These are phyloP conservation scores for Amniculicola lignicola DNA, from an alignment of 495 filamentous ascomycete genomes.

Conservation along the genomic window DNA sequence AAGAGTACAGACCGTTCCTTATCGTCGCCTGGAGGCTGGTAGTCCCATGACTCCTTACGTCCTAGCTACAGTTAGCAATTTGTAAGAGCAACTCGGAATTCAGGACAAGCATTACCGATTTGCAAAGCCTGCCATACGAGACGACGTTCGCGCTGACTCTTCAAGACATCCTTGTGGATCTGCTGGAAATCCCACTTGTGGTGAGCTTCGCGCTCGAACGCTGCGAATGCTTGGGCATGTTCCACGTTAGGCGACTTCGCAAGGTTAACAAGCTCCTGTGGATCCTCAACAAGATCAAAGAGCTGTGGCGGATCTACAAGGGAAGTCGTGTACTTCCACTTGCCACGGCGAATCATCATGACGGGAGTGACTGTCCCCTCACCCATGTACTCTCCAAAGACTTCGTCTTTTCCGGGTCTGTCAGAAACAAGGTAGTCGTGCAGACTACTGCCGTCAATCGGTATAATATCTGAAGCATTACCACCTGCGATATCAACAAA, in stretches of 20 bases:
- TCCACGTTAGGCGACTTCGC: constrained; percentile 50
- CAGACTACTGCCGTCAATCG: constrained; percentile 74
- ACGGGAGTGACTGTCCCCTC: constrained; percentile 81
- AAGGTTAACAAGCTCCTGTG: constrained; percentile 69
- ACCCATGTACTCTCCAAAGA: constrained; percentile 83
- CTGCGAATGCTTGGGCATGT: constrained; percentile 50
- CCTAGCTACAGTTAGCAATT: constrained; percentile 10
- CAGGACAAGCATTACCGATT: constrained; percentile 61
- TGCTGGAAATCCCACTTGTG: constrained; percentile 69
- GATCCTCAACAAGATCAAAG: constrained; percentile 69
- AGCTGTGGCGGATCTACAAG: constrained; percentile 76
- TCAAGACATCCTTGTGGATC: constrained; percentile 66
- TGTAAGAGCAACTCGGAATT: constrained; percentile 10
- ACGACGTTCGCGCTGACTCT: constrained; percentile 66
- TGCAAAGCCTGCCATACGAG: constrained; percentile 73
- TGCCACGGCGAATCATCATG: constrained; percentile 84
- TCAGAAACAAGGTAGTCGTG: constrained; percentile 65
- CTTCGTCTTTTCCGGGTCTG: constrained; percentile 61
- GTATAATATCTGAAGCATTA: constrained; percentile 58
- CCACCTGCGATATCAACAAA: constrained; percentile 75
- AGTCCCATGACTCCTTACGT: constrained; percentile 60
- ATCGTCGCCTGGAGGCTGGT: constrained; percentile 68
- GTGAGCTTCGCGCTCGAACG: constrained; percentile 63
- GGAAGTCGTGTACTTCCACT: constrained; percentile 81
- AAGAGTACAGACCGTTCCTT: constrained; percentile 58